Conservation (phyloP, 371 early-diverging fungal genomes). For the Actinomucor elegans region DNA sequence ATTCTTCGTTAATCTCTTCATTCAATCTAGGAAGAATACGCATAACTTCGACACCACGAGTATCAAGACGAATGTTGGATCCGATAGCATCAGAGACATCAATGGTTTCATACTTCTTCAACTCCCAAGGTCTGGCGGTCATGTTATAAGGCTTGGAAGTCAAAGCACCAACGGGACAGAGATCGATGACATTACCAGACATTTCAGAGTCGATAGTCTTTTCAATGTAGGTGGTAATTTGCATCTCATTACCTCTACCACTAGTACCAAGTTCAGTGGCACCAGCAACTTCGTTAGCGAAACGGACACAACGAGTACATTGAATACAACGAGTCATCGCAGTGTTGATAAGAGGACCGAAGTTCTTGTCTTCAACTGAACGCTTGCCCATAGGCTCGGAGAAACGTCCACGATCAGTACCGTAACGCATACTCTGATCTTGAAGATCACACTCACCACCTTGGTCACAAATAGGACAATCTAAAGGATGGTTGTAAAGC, state of each 20-base stretch:
- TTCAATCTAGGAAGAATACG: constrained; percentile 93
- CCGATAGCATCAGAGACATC: constrained; percentile 94
- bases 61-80: constrained; percentile 91
- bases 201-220: constrained; percentile 89
- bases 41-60: constrained; percentile 96
- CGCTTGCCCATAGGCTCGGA: constrained; percentile 86
- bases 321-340: constrained; percentile 98
- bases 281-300: constrained; percentile 97
- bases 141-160: constrained; percentile 97
- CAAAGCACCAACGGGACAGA: constrained; percentile 98
- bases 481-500: constrained; percentile 96
- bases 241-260: constrained; percentile 97
- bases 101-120: constrained; percentile 93
- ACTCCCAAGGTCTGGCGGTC: constrained; percentile 95
- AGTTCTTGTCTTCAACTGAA: constrained; percentile 95
- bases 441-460: constrained; percentile 99
- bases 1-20: constrained; percentile 97
- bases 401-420: constrained; percentile 92
- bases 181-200: constrained; percentile 96
- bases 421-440: constrained; percentile 96
- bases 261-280: constrained; percentile 93
- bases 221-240: constrained; percentile 95
- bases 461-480: constrained; percentile 98
- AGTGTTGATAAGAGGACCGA: constrained; percentile 96
- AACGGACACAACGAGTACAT: constrained; percentile 98